These are phyloP conservation scores for Phylloporus sp. DNA, from an alignment of 768 basidiomycete genomes.

Conservation along the genomic window DNA sequence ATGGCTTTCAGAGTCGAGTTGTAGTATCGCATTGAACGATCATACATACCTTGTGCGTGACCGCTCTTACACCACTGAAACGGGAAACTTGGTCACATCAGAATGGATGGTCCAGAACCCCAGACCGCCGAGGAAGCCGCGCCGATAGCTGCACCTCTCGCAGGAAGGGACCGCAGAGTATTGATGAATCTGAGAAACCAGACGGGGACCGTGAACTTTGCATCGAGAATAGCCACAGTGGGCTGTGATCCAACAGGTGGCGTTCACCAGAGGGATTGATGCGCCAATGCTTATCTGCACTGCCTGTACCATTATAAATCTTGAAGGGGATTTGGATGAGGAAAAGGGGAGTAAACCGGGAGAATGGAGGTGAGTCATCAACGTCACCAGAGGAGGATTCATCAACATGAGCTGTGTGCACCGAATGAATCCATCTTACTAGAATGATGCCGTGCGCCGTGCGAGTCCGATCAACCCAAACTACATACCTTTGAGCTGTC, in stretches of 20 bases:
- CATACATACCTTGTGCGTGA: too few species aligned
- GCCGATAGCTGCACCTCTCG: too few species aligned
- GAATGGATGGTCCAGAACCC: background rate
- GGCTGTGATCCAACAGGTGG: background rate
- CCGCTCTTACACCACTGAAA: constrained; percentile 34
- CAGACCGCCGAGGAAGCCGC: background rate
- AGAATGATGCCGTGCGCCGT: background rate
- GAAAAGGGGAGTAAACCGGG: background rate
- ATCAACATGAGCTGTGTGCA: background rate
- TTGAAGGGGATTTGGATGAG: background rate
- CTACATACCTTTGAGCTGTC: background rate
- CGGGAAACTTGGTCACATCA: constrained; percentile 12
- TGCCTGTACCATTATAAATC: background rate
- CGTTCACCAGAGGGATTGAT: background rate
- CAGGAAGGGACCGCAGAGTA: background rate
- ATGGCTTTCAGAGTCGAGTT: too few species aligned
- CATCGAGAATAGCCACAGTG: background rate
- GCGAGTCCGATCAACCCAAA: background rate
- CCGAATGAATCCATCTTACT: background rate
- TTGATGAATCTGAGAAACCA: background rate
- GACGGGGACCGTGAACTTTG: background rate
- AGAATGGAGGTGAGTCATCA: background rate
- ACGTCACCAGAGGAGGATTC: too few species aligned
- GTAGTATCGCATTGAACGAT: too few species aligned
- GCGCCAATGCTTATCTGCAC: background rate